These are phyloP conservation scores for Curvularia eragrostidis DNA, from an alignment of 2,329 filamentous ascomycete species.

Conservation along the genomic window DNA sequence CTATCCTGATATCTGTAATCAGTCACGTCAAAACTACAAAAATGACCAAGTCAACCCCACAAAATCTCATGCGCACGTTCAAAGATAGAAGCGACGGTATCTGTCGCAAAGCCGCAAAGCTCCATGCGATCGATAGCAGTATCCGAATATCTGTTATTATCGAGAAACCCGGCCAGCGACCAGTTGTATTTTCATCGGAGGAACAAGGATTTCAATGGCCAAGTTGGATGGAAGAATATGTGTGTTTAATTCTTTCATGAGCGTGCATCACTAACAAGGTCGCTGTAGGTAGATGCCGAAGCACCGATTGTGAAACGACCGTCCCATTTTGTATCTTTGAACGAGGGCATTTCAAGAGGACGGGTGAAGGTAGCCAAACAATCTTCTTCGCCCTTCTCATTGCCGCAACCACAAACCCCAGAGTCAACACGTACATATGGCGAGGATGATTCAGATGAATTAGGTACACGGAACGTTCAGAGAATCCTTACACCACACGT, in stretches of 20 bases:
- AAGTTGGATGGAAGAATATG: not conserved
- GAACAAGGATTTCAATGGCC: not conserved
- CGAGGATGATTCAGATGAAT: no score
- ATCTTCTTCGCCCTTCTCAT: not conserved
- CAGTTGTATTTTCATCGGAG: not conserved
- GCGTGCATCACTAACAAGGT: not conserved
- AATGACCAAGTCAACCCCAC: not conserved
- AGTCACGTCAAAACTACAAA: not conserved
- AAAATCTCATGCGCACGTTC: not conserved
- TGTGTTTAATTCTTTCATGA: not conserved
- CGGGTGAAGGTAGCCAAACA: not conserved
- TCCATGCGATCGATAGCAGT: not conserved
- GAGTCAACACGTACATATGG: not conserved
- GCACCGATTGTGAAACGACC: not conserved
- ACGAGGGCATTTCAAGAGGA: not conserved
- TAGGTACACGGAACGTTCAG: no score
- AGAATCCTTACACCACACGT: no score
- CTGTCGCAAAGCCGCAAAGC: not conserved
- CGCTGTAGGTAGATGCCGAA: not conserved
- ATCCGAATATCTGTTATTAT: not conserved
- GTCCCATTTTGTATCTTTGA: not conserved
- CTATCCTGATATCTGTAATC: no score
- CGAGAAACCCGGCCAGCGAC: not conserved
- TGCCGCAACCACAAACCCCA: not conserved
- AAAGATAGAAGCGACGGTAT: not conserved